These are phyloP conservation scores for Zygosaccharomyces pseudobailii DNA, from an alignment of 1,139 yeast species.

Conservation along the genomic window DNA sequence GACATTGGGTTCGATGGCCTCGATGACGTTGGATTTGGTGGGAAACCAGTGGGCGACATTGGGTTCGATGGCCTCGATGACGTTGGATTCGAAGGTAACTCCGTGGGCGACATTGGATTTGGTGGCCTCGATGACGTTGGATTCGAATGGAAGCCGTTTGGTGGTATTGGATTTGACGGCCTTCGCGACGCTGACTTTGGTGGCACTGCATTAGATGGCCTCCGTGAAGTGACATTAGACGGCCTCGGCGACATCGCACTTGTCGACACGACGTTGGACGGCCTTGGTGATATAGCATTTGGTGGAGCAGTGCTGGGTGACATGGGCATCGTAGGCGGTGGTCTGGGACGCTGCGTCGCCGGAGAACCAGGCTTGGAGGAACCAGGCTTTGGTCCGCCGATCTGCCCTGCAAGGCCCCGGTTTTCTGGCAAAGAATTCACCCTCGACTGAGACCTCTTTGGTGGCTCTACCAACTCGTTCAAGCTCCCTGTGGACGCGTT, in stretches of 20 bases:
- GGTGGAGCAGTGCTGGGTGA: background rate
- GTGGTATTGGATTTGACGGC: no score
- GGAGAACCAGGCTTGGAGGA: background rate
- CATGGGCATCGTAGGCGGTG: background rate
- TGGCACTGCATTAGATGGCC: background rate
- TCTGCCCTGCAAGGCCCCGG: background rate
- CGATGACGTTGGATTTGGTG: background rate
- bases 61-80: background rate
- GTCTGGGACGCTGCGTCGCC: background rate
- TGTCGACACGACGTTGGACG: background rate
- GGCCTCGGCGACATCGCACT: background rate
- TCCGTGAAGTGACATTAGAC: background rate
- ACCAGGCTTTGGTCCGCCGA: background rate
- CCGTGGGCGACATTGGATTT: background rate
- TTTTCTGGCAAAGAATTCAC: conserved; percentile 7
- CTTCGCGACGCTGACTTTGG: background rate
- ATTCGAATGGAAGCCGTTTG: no score
- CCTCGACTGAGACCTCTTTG: conserved; percentile 4
- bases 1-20: background rate
- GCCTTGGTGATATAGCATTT: background rate
- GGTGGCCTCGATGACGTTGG: background rate
- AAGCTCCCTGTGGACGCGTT: conserved; percentile 12
- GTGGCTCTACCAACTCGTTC: conserved; percentile 2
- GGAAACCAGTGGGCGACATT: background rate
- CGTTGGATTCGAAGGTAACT: background rate